Evolutionary conservation across 2,329 filamentous ascomycete genomes (phyloP), one percentile per base, ranked within the genome.

Genomic region (Colletotrichum truncatum): DNA sequence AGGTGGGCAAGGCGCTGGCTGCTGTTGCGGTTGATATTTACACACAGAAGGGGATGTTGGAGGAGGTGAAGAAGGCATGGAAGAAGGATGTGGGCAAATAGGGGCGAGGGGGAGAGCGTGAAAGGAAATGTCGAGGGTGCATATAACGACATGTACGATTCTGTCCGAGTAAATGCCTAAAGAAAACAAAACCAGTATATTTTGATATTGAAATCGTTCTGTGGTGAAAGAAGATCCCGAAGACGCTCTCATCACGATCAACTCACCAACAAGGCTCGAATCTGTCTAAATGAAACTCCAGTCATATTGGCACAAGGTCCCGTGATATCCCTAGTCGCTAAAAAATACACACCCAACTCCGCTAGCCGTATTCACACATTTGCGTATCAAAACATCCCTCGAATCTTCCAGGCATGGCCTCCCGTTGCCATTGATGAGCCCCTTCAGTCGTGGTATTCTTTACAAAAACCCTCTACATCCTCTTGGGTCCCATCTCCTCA

Each of bases 401-500:
- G n/a, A n/a, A n/a, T n/a, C n/a, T n/a, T n/a, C n/a, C n/a, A n/a
- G n/a, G n/a, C n/a, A n/a, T n/a, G n/a, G n/a, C n/a, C n/a, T n/a
- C n/a, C n/a, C n/a, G n/a, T n/a, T n/a, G n/a, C n/a, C n/a, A n/a
- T n/a, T n/a, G n/a, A n/a, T n/a, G n/a, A n/a, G n/a, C n/a, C n/a
- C n/a, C n/a, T n/a, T n/a, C n/a, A n/a, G n/a, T n/a, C n/a, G n/a
- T n/a, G n/a, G n/a, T n/a, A n/a, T n/a, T n/a, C n/a, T n/a, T n/a
- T n/a, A n/a, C n/a, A n/a, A n/a, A n/a, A n/a, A n/a, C n/a, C 4
- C 12, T 30, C 26, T 12, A 66, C 63, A 66, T 66, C 36, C 63
- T 56, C 51, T 66, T 66, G n/a, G 63, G 41, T 18, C 63, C 63
- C 84, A 92, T 85, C 79, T 94, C 92, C 74, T 92, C 91, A 63